Evolutionary conservation across 352 stramenopile species (phyloP).

Genomic region (Pilasporangium apinafurcum): DNA sequence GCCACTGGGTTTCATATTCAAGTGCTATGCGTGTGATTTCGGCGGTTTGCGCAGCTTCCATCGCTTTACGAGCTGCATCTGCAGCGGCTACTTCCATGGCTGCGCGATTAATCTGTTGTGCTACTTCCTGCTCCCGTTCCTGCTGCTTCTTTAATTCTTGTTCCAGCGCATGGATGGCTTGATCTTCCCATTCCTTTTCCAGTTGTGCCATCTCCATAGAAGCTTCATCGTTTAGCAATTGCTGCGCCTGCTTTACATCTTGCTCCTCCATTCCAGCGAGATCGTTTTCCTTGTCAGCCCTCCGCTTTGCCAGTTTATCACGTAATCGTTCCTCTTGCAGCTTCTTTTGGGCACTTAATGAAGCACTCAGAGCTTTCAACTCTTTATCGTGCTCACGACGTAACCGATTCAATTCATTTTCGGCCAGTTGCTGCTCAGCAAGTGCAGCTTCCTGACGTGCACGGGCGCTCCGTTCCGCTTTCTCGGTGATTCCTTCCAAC

Average conservation of each 20-base stretch:
- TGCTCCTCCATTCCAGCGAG: background rate
- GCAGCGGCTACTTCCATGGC: slow-evolving; percentile 13
- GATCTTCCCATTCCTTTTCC: slow-evolving; percentile 5
- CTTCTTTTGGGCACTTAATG: slow-evolving; percentile 21
- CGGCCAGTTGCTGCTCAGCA: slow-evolving; percentile 22
- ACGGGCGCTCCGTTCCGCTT: slow-evolving; percentile 5
- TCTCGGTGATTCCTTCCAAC: slow-evolving; percentile 1
- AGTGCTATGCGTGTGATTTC: slow-evolving; percentile 21
- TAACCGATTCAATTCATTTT: slow-evolving; percentile 34
- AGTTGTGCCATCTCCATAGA: background rate
- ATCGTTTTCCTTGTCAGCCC: slow-evolving; percentile 8
- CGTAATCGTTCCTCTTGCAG: slow-evolving; percentile 34
- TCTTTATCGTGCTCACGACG: slow-evolving; percentile 39
- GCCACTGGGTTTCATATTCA: slow-evolving; percentile 12
- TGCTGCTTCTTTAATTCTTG: slow-evolving; percentile 1
- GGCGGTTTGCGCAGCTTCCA: slow-evolving; percentile 15
- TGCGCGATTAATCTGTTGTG: slow-evolving; percentile 3
- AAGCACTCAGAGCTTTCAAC: slow-evolving; percentile 16
- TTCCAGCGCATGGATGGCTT: slow-evolving; percentile 1
- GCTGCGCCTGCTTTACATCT: background rate
- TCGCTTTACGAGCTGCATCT: slow-evolving; percentile 16
- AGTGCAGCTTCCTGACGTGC: slow-evolving; percentile 11
- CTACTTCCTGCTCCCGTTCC: slow-evolving; percentile 5
- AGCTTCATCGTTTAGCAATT: slow-evolving; percentile 6
- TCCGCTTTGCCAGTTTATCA: slow-evolving; percentile 37